Conservation (phyloP, 2,329 filamentous ascomycete genomes). For the Exserohilum rostratum region DNA sequence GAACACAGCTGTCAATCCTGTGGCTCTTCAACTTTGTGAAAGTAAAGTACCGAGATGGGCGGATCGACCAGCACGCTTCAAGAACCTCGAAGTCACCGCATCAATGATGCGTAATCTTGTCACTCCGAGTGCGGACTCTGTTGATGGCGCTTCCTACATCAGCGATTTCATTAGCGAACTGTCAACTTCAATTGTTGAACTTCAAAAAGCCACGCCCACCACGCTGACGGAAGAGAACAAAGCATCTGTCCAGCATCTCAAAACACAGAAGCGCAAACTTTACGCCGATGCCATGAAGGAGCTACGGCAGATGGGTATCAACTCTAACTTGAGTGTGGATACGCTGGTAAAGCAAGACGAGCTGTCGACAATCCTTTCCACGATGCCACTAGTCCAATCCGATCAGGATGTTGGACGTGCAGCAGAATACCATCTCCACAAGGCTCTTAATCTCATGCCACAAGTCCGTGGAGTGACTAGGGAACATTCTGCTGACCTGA, state of each 20-base stretch:
- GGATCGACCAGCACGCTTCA: slow-evolving; percentile 67
- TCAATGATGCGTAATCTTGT: slow-evolving; percentile 74
- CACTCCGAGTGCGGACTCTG: slow-evolving; percentile 56
- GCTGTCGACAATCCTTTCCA: slow-evolving; percentile 71
- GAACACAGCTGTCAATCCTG: slow-evolving; percentile 18
- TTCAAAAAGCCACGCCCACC: slow-evolving; percentile 82
- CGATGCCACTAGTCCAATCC: slow-evolving; percentile 37
- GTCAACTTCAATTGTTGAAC: slow-evolving; percentile 69
- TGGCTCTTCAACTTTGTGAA: slow-evolving; percentile 29
- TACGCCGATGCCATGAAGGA: slow-evolving; percentile 87
- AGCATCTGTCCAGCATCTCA: slow-evolving; percentile 81
- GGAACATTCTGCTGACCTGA: slow-evolving; percentile 85
- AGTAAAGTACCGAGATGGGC: slow-evolving; percentile 39
- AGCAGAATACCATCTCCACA: slow-evolving; percentile 77
- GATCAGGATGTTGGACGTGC: slow-evolving; percentile 37
- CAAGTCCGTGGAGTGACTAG: slow-evolving; percentile 69
- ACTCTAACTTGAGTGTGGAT: slow-evolving; percentile 77
- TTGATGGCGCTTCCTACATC: slow-evolving; percentile 66
- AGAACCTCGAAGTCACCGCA: slow-evolving; percentile 71
- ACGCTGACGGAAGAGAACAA: slow-evolving; percentile 88
- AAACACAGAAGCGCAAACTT: slow-evolving; percentile 85
- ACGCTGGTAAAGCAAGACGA: slow-evolving; percentile 75
- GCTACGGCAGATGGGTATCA: slow-evolving; percentile 86
- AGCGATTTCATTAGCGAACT: slow-evolving; percentile 73
- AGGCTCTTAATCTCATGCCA: slow-evolving; percentile 74